Evolutionary conservation across 2,329 filamentous ascomycete species (phyloP), one percentile per base, ranked within the genome.

Genomic region (Paracoccidioides lutzii): DNA sequence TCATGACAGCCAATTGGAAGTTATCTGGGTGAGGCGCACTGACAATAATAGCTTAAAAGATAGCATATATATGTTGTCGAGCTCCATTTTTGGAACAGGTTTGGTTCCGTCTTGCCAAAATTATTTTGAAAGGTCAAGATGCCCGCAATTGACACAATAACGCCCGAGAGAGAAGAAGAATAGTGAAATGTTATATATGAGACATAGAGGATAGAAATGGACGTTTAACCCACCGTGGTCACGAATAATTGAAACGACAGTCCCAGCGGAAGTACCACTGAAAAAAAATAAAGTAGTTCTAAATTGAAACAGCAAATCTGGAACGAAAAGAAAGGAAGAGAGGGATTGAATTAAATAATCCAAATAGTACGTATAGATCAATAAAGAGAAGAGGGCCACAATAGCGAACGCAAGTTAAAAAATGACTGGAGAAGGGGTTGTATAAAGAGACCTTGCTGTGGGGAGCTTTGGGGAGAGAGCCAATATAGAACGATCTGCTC

Each of bases 11-110:
- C 46, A 37, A 49, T 49, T 49, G 32, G n/a, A 14, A 32, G 30
- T 46, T 33, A 30, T n/a, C 30, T 50, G 41, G 44, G 37, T 30
- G 55, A 45, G 22, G 37, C 9, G 2, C 37, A 59, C 59, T 57
- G 37, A 61, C 59, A 61, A 61, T 48, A 61, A 49, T 49, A 61
- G 45, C 55, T 59, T 59, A 46, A 61, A 61, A 14, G 54, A 55
- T 7, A 59, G 42, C 51, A 61, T 44, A 54, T 61, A 57, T 53
- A 56, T 43, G 37, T 55, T 55, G 50, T 59, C 59, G 41, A 59
- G 55, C 22, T 53, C 51, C 59, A 61, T 61, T 35, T 57, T 57
- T 52, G 28, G 49, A 5, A 30, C 10, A 14, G 10, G 35, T 14
- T 7, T 4, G 44, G 28, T 37, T 6, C n/a, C 22, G 14, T 8